Conservation (phyloP, 2,329 filamentous ascomycete species). For the Monosporascus sp. region DNA sequence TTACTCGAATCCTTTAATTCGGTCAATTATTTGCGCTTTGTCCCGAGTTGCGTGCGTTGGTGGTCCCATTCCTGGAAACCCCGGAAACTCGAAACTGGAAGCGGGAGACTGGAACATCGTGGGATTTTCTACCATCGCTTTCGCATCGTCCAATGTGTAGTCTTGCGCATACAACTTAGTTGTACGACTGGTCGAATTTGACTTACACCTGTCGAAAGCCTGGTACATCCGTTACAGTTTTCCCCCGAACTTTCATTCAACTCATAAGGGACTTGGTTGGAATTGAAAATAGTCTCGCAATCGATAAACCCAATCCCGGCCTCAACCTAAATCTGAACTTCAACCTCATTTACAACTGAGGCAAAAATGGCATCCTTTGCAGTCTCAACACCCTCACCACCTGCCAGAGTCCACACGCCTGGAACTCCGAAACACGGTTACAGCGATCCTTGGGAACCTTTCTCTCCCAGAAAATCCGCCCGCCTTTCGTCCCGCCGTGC, state of each 20-base stretch:
- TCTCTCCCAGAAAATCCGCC: conserved; percentile 63
- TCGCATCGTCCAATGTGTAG: neutral
- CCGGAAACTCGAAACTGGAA: too few relatives aligned
- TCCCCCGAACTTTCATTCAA: neutral
- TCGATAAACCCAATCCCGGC: neutral
- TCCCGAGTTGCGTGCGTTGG: too few relatives aligned
- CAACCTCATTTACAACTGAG: neutral
- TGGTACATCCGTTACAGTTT: neutral
- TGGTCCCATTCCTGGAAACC: neutral
- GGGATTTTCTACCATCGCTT: neutral
- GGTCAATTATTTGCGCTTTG: neutral
- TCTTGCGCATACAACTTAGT: neutral
- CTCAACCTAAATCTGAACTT: neutral
- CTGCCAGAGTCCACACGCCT: conserved; percentile 56
- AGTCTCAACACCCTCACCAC: conserved; percentile 56
- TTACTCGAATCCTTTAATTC: neutral
- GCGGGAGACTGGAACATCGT: neutral
- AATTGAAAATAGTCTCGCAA: too few relatives aligned
- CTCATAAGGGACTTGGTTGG: neutral
- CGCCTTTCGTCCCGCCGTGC: conserved; percentile 54
- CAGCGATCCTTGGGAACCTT: conserved; percentile 66
- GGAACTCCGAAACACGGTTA: conserved; percentile 63
- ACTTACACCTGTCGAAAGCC: neutral
- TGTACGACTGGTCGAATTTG: too few relatives aligned
- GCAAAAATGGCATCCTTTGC: conserved; percentile 30